Evolutionary conservation across 2,329 filamentous ascomycete species (phyloP), one percentile per base, ranked within the genome.

Genomic region (Alternaria sp.): DNA sequence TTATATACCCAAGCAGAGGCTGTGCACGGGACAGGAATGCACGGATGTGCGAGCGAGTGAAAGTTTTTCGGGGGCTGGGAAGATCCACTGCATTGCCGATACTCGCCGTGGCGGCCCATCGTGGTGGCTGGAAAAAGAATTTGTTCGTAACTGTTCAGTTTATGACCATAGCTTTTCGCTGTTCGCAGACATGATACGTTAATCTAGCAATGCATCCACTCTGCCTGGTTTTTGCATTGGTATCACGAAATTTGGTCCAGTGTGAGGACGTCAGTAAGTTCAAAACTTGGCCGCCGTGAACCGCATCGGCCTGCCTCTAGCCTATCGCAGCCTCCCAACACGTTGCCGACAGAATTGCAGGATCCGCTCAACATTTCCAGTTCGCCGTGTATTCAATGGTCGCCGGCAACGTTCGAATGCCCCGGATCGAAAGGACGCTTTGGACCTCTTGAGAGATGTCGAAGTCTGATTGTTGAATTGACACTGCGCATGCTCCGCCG

Each of bases 31-130:
- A 7, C 46, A 48, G 46, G 5, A 1, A 12, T 5, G 18, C 46
- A 81, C 79, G 0, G 39, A 42, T 42, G 39, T n/a, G 4, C 16
- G 38, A 5, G 18, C n/a, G n/a, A 20, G 18, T 42, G 39, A 12
- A 42, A 14, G 20, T 42, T 42, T 42, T 42, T 39, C n/a, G n/a
- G 8, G 38, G 38, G 14, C 18, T 11, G 38, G 18, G 5, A 12
- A 8, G 39, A 9, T 22, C 39, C 39, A 22, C 39, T 22, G 39
- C 20, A 11, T 14, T 14, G 39, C 39, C 39, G 39, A 42, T 42
- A 22, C 39, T 42, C 39, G 18, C 39, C 39, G 39, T 22, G 18
- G 20, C 7, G 11, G 39, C 8, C n/a, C 11, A 39, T 39, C 16
- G n/a, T 6, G 1, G 38, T 11, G 38, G 38, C 38, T 42, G 39